Base-by-base conservation (phyloP, 805 yeast species). In the Candida suzukii region DNA sequence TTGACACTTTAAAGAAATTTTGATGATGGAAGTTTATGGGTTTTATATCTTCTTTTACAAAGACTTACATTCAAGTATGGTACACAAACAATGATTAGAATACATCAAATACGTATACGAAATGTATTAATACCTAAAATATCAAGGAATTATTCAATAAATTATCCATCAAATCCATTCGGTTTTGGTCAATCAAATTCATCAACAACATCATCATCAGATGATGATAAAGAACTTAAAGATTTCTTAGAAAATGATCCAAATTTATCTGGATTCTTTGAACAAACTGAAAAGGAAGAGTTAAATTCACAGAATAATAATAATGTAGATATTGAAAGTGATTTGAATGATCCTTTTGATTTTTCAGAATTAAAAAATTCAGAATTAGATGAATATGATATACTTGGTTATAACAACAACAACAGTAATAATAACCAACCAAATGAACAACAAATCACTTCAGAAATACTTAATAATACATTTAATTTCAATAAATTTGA, bases 181-280 rank as follows among this genome's bases (percentile, higher is more conserved):
- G 30, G 25, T 16, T 5, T 18, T 6, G 14, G 14, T 9, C 3
- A 13, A 31, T 4, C 34, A 6, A 22, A 24, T 24, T 24, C 25
- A 7, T 8, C 22, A 31, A 18, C 34, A 7, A 24, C 22, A 31
- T 31, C 34, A 9, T 18, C 21, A 13, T 10, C n/a, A 5, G 12
- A 16, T 27, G 18, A 21, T 18, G 4, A 26, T 13, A 14, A 20
- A 10, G 20, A n/a, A 4, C 5, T 24, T 11, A 22, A 35, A 20
- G 14, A 35, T 13, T 35, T 36, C 17, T 13, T 36, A 10, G 53
- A 60, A 13, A 46, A 50, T 28, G 58, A 59, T 38, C 60, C 61
- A 1, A 53, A 54, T 37, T 40, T 57, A n/a, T 56, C 44, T 29
- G 58, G 54, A 2, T 61, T 60, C 34, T 53, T 52, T 38, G 52